These are phyloP conservation scores for Heliamphora pulchella DNA, from an alignment of 179 eudicot genomes.

Conservation along the genomic window DNA sequence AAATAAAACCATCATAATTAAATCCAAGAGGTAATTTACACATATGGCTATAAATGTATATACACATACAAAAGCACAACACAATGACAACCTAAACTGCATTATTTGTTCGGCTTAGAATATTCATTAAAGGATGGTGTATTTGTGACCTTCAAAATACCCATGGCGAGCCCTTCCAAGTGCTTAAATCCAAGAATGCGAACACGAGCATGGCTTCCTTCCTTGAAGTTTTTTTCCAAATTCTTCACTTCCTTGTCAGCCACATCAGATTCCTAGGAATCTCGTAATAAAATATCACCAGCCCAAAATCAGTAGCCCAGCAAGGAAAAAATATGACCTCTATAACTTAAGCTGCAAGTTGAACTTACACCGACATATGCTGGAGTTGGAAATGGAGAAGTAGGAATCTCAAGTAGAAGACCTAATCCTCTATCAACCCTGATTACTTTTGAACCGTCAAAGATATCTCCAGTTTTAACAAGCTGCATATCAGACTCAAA, in stretches of 20 bases:
- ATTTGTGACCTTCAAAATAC: conserved; percentile 61
- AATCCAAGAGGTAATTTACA: too few species aligned
- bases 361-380: conserved; percentile 76
- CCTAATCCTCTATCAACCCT: conserved; percentile 78
- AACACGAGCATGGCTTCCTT: conserved; percentile 70
- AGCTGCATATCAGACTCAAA: conserved; percentile 40
- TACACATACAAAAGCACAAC: not conserved
- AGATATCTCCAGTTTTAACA: conserved; percentile 70
- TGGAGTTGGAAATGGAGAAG: conserved; percentile 67
- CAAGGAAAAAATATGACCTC: not conserved
- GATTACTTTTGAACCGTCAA: conserved; percentile 62
- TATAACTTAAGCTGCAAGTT: conserved; percentile 12
- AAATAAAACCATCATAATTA: not conserved
- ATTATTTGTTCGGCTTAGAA: not conserved
- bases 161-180: conserved; percentile 89
- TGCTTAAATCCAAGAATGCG: conserved; percentile 86
- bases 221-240: conserved; percentile 69
- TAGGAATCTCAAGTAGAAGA: conserved; percentile 75
- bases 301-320: conserved; percentile 6
- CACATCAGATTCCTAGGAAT: conserved; percentile 63
- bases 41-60: not conserved
- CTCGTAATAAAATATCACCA: conserved; percentile 15
- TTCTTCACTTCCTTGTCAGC: conserved; percentile 66
- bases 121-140: not conserved
- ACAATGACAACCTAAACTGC: conserved; percentile 5